These are phyloP conservation scores for Magnolia changhungtana DNA, from an alignment of 164 flowering plant species.

Conservation along the genomic window DNA sequence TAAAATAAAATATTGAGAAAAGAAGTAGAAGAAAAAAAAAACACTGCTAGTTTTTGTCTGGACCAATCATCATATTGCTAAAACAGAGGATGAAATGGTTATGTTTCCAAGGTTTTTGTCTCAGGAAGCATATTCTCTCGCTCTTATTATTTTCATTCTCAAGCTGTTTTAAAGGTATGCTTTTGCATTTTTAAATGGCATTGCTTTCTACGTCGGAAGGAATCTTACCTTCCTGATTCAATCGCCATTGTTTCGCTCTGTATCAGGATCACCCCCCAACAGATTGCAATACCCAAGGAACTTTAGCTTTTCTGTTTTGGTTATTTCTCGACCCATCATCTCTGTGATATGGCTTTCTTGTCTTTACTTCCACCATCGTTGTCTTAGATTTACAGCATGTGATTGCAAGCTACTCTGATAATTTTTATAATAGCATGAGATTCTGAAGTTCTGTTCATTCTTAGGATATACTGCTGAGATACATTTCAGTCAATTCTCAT, in stretches of 20 bases:
- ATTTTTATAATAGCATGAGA: no score
- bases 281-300: constrained; percentile 11
- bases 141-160: not conserved
- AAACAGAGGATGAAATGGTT: not conserved
- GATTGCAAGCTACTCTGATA: not conserved
- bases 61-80: not conserved
- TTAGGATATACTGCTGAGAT: not conserved
- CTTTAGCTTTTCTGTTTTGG: constrained; percentile 1
- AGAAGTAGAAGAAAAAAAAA: no score
- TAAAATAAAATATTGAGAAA: no score
- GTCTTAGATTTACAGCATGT: not conserved
- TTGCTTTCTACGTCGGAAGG: not conserved
- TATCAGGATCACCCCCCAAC: constrained; percentile 10
- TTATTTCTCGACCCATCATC: constrained; percentile 6
- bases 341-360: not conserved
- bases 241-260: not conserved
- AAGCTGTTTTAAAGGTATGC: not conserved
- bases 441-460: not conserved
- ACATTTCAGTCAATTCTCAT: not conserved
- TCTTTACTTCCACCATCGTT: not conserved
- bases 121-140: not conserved
- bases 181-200: not conserved
- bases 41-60: not conserved
- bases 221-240: not conserved
- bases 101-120: not conserved